Evolutionary conservation across 768 basidiomycete species (phyloP), one percentile per base, ranked within the genome.

Genomic region (Lentinula guzmanii): DNA sequence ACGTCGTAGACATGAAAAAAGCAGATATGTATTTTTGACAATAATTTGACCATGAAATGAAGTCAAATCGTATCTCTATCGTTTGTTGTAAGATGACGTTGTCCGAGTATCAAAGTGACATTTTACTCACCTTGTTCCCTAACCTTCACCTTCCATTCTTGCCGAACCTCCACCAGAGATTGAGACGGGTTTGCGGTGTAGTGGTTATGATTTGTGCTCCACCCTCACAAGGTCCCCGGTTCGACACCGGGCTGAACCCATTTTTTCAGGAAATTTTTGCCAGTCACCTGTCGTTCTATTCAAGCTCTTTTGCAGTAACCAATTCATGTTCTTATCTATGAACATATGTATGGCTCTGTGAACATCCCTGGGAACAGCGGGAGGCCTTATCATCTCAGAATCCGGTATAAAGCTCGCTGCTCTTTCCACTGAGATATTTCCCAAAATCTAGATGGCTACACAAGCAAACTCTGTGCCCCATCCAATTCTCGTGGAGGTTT

Each of bases 381-480:
- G 6, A 48, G 13, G 31, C 51, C 51, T 52, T 52, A 52, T 52
- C 51, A n/a, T 52, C 16, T 35, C 31, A 24, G 4, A 50, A 21
- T 50, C 8, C 28, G 15, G 34, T 52, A 52, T 52, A 52, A 52
- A 52, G 31, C 51, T 35, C 15, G 15, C 4, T 5, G 31, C 11
- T 53, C 37, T 41, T 10, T n/a, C 34, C 10, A 35, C 15, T 52
- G 48, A 61, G 21, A 10, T 31, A 52, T 35, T 52, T 13, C 51
- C 24, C 13, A 52, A 11, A 13, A 5, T 15, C 51, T 35, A 87
- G 28, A 28, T 86, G 83, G 86, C 86, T 16, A 87, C 85, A 43
- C 71, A 72, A 67, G 82, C 80, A 48, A 87, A 88, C 69, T 87
- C 85, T 55, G 75, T 82, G 16, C 70, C 83, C 7, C 80, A 86